Evolutionary conservation across 352 stramenopile genomes (phyloP).

Genomic region (Pythium aquatile): DNA sequence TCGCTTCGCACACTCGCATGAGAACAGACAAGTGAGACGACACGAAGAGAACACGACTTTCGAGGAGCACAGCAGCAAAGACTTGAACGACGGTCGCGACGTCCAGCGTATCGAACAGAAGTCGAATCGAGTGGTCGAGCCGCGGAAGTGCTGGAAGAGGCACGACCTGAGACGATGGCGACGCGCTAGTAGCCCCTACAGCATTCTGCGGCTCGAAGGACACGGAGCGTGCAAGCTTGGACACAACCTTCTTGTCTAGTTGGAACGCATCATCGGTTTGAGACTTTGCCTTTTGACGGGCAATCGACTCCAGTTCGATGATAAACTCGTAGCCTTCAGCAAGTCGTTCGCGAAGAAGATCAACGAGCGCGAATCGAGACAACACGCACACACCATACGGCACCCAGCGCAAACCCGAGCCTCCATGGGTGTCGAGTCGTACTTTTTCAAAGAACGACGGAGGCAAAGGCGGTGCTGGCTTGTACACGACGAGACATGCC

Average conservation of each 20-base stretch:
- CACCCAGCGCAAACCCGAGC: constrained; percentile 52
- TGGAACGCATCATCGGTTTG: constrained; percentile 36
- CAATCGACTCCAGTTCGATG: constrained; percentile 59
- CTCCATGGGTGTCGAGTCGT: constrained; percentile 41
- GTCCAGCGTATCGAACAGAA: constrained; percentile 82
- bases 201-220: constrained; percentile 53
- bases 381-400: constrained; percentile 79
- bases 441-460: constrained; percentile 57
- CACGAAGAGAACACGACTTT: constrained; percentile 80
- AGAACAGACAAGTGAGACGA: constrained; percentile 81
- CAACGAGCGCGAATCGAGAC: constrained; percentile 82
- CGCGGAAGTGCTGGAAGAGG: constrained; percentile 30
- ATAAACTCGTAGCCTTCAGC: constrained; percentile 83
- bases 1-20: constrained; percentile 75
- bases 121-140: constrained; percentile 71
- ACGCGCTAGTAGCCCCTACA: constrained; percentile 17
- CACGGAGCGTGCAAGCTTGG: constrained; percentile 70
- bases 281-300: constrained; percentile 25
- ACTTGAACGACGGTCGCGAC: constrained; percentile 70
- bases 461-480: constrained; percentile 61
- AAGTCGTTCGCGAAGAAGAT: constrained; percentile 75
- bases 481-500: constrained; percentile 79
- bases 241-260: constrained; percentile 76
- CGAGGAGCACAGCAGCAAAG: constrained; percentile 75
- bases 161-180: constrained; percentile 3